Base-by-base conservation (phyloP, 1,139 yeast species). In the Suhomyces ambrosiae region DNA sequence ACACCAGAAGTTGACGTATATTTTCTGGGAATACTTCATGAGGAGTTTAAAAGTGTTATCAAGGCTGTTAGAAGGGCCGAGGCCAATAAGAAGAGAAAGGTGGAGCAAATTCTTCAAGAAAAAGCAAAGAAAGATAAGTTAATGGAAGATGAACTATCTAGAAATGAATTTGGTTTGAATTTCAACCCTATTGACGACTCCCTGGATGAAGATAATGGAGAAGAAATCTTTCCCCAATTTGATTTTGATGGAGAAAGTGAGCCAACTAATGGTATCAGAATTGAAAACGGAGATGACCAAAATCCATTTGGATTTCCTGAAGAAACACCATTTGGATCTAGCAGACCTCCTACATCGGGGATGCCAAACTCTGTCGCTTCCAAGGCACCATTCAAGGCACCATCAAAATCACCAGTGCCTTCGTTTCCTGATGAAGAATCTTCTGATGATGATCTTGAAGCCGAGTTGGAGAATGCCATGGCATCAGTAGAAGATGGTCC, bases 41-140 rank as follows among this genome's bases (percentile, higher is more conserved):
- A 56, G 2, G 72, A 69, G 33, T 71, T 73, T 40, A 58, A 58
- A 23, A 45, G 56, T 8, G 72, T 70, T 2, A 53, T 68, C 5
- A 50, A 46, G n/a, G 57, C 71, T 2, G 59, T 77, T 7, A 53
- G 70, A 29, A 34, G 36, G 4, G 74, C 75, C 4, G 69, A 65
- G 26, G 25, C 26, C 7, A 30, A 32, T 11, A 48, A 47, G 33
- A 63, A 56, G 41, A 44, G 55, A 17, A 45, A 46, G 27, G 51
- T 63, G 4, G 58, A 52, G 23, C 46, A 49, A 27, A 40, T 62
- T 2, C 25, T 54, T 14, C 51, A 47, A 15, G 63, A 58, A 25
- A 54, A 52, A 35, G 58, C 54, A 2, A 39, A 43, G 18, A 47
- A 49, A 37, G 60, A 61, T 52, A 52, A 38, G 44, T 46, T 34